Base-by-base conservation (phyloP, 768 basidiomycete species). In the Mrakia blollopis region DNA sequence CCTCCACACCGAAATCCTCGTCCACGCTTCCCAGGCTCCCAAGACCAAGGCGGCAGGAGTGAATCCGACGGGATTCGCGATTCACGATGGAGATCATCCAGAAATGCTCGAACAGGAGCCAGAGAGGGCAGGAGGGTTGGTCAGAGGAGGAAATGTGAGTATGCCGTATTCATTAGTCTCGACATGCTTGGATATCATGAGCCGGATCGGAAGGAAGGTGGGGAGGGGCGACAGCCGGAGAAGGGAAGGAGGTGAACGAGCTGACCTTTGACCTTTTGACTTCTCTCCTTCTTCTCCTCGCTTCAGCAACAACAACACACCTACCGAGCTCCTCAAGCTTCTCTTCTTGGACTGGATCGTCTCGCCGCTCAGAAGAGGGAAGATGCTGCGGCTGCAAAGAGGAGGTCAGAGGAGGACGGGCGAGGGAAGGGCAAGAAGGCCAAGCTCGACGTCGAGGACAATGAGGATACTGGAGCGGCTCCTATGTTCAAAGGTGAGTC, bases 51-150 rank as follows among this genome's bases (percentile, higher is more conserved):
- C 37, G 6, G 57, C 37, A 14, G 50, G 62, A n/a, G 69, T 63
- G 18, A 73, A 65, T 47, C 69, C 69, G 41, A 47, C 77, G 28
- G 77, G 77, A 21, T 78, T 78, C 62, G 77, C 67, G 23, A 67
- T 69, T 44, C 68, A 65, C 47, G 68, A 78, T 52, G 77, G 92
- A 25, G 88, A 90, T 75, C 89, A 90, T 82, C 90, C 88, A 73
- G 94, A 97, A 79, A 90, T 93, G 2, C 87, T 96, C 35, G 91
- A 91, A 81, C 91, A 93, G 9, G 92, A 92, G 50, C 89, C 89
- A 0, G 83, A 85, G n/a, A 85, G 92, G 39, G 88, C 88, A 78
- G 94, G 94, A 50, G 94, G 94, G 0, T 85, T 96, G 37, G 86
- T 91, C 82, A 86, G 89, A 72, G 85, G 84, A n/a, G 91, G 90